Evolutionary conservation across 2,329 filamentous ascomycete genomes (phyloP), one percentile per base, ranked within the genome.

Genomic region (Colletotrichum destructivum): DNA sequence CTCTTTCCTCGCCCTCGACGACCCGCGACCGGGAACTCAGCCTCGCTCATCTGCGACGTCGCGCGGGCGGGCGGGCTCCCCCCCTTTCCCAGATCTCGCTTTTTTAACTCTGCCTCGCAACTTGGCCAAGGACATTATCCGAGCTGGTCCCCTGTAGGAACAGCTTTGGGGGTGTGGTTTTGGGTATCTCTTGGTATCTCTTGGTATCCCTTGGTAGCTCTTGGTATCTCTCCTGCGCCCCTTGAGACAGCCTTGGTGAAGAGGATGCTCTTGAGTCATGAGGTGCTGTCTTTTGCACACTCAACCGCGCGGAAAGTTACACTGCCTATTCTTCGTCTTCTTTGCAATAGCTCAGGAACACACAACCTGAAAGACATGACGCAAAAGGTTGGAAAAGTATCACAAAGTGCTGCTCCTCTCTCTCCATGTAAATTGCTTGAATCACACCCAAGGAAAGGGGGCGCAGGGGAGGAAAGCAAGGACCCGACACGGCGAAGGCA

Each of bases 1-100:
- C 3, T 23, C 11, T 31, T 3, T 15, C 21, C 15, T 31, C 51
- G 49, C 16, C 16, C 15, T 16, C 51, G 7, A 11, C 26, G 52
- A 55, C 16, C 31, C 46, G 21, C 55, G 38, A 62, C 38, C 16
- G 26, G 31, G 55, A 35, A 18, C 69, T 63, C 65, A 69, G 69
- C 69, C 69, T 71, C 59, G 65, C 60, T 69, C 31, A 57, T 49
- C 46, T 71, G 64, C 57, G 52, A 68, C 64, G 57, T 67, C 38
- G 66, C 54, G 38, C 35, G 38, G 35, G 31, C 44, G 13, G 18
- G 13, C 9, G 9, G 16, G 9, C 13, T n/a, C 21, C 13, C 11
- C 46, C 46, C n/a, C n/a, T n/a, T n/a, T n/a, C n/a, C n/a, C 18
- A 16, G 6, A 46, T 18, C 44, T 35, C 31, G 31, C 31, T 11